phyloP scores from a whole-genome alignment of 208 protist species.

The Crithidia fasciculata region DNA sequence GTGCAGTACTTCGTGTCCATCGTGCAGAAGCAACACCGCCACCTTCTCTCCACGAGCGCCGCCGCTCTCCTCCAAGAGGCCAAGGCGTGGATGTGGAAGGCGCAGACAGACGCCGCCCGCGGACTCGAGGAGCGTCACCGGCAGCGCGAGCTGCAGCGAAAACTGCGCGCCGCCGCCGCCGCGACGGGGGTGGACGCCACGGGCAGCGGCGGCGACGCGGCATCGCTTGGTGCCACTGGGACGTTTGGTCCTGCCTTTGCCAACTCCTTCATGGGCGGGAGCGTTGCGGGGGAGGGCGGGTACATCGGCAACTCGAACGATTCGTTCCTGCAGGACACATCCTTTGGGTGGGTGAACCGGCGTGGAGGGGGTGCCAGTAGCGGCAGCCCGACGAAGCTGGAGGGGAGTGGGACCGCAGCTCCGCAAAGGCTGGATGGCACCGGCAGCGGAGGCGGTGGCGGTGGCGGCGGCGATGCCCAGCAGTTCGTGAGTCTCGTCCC shows the following conservation, averaged over 20 bases:
- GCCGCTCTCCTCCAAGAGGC: conserved; percentile 54
- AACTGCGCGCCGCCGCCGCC: conserved; percentile 11
- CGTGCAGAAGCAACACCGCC: conserved; percentile 59
- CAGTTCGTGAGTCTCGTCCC: conserved; percentile 12
- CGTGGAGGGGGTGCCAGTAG: background rate
- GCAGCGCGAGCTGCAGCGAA: conserved; percentile 20
- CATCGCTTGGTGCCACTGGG: conserved; percentile 2
- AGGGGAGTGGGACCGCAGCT: background rate
- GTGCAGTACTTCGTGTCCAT: conserved; percentile 78
- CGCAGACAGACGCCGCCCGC: conserved; percentile 30
- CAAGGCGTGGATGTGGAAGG: conserved; percentile 61
- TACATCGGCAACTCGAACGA: conserved; percentile 46
- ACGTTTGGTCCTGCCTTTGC: conserved; percentile 8
- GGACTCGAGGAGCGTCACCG: conserved; percentile 21
- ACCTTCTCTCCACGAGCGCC: conserved; percentile 61
- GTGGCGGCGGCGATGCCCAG: background rate
- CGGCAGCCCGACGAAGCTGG: background rate
- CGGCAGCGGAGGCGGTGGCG: conserved; percentile 4
- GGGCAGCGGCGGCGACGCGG: conserved; percentile 14
- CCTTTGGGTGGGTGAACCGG: conserved; percentile 19
- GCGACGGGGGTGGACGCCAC: background rate
- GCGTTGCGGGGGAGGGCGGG: conserved; percentile 24
- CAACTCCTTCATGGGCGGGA: conserved; percentile 9
- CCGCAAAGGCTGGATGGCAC: background rate
- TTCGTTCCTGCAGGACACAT: conserved; percentile 33